phyloP scores from a whole-genome alignment of 2,329 filamentous ascomycete species.

The Verticillium isaacii region DNA sequence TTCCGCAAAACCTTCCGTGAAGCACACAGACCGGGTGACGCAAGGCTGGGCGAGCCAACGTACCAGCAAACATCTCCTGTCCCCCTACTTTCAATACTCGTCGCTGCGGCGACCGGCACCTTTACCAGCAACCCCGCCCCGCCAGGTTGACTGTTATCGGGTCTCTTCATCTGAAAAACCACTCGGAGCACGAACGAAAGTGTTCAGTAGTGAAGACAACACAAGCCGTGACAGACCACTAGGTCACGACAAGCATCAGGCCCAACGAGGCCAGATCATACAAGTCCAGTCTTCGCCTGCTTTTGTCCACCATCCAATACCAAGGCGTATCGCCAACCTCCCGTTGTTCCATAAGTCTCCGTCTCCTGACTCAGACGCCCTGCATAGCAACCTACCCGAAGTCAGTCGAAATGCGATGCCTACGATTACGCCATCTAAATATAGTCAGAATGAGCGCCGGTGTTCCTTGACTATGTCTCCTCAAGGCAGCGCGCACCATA shows the following conservation, averaged over 20 bases:
- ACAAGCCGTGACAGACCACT: background rate
- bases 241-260: background rate
- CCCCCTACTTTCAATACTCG: background rate
- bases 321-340: constrained; percentile 8
- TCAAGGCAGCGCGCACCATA: background rate
- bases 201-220: background rate
- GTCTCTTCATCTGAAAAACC: background rate
- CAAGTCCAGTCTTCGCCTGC: background rate
- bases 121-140: background rate
- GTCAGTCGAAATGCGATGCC: background rate
- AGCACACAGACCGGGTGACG: background rate
- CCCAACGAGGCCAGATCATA: background rate
- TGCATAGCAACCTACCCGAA: constrained; percentile 4
- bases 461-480: background rate
- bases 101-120: background rate
- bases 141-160: background rate
- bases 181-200: background rate
- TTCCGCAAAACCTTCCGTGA: background rate
- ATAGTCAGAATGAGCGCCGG: constrained; percentile 5
- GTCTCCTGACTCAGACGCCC: background rate
- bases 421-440: background rate
- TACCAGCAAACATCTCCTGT: background rate
- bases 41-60: background rate
- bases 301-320: constrained; percentile 9
- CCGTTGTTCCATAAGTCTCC: background rate